Conservation (phyloP, 2,329 filamentous ascomycete species). For the Aureobasidium sp. region DNA sequence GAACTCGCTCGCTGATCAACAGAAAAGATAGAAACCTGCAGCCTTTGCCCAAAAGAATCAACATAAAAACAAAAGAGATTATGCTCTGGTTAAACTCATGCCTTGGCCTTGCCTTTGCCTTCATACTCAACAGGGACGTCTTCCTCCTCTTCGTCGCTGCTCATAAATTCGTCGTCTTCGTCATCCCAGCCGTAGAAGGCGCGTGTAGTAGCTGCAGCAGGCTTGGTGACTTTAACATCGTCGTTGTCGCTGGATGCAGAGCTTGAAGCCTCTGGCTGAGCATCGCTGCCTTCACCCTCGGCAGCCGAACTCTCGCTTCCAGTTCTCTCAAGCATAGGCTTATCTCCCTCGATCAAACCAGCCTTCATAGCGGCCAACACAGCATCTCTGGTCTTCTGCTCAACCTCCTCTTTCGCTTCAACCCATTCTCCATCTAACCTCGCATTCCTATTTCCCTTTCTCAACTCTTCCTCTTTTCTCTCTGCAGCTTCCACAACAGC, state of each 20-base stretch:
- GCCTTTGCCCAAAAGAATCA: background rate
- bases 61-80: background rate
- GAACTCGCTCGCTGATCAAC: background rate
- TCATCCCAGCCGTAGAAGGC: constrained; percentile 72
- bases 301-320: constrained; percentile 32
- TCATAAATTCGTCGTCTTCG: constrained; percentile 53
- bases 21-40: background rate
- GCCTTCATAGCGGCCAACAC: constrained; percentile 62
- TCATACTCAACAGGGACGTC: constrained; percentile 22
- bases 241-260: constrained; percentile 23
- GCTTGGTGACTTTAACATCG: constrained; percentile 31
- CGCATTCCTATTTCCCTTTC: constrained; percentile 53
- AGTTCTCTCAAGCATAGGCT: constrained; percentile 18
- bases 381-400: constrained; percentile 71
- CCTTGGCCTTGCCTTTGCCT: constrained; percentile 22
- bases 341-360: constrained; percentile 49
- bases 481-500: constrained; percentile 81
- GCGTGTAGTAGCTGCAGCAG: constrained; percentile 13
- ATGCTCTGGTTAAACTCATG: background rate
- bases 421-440: constrained; percentile 84
- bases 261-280: constrained; percentile 19
- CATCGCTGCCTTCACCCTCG: constrained; percentile 35
- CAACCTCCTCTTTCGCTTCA: constrained; percentile 85
- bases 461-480: constrained; percentile 72
- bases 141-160: constrained; percentile 39